Evolutionary conservation across 2,329 filamentous ascomycete genomes (phyloP), one percentile per base, ranked within the genome.

Genomic region (Xylaria sp.): DNA sequence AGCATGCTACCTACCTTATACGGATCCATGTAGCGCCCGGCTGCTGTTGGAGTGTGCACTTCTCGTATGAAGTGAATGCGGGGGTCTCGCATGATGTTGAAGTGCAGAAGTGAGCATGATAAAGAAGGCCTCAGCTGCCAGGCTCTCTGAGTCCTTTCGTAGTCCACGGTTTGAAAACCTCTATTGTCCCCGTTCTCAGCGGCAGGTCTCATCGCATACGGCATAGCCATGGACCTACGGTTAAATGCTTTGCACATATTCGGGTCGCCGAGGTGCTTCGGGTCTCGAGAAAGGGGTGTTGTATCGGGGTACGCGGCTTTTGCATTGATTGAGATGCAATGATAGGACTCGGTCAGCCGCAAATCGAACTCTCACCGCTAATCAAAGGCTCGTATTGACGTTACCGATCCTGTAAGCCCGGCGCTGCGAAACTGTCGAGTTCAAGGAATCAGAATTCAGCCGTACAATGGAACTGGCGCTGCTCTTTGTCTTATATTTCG

Each of bases 41-140:
- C 39, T 56, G 50, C 45, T 43, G 58, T 56, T 50, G 46, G 58
- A 43, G 46, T 43, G 23, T 57, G 63, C 58, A 41, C 57, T 50
- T 58, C 63, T 66, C 18, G 4, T 20, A 30, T 28, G 23, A 39
- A 46, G n/a, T 10, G 28, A 0, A n/a, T 46, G 53, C 18, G 60
- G 61, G 64, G 63, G 36, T 13, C n/a, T 67, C 32, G 52, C 52
- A 28, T 63, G 25, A 39, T 61, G 20, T 55, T 13, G 45, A 69
- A 58, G 60, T 67, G 67, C 64, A 69, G 34, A 62, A 64, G 7
- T 7, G 18, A 32, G 46, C 18, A 66, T 56, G 58, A 65, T 59
- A 66, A 62, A 63, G 62, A 41, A 56, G 39, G 45, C 58, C 53
- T 43, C 43, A 9, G 56, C 28, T 57, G 23, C 41, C 25, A 34